Base-by-base conservation (phyloP, 2,329 filamentous ascomycete genomes). In the Neonectria magnoliae region DNA sequence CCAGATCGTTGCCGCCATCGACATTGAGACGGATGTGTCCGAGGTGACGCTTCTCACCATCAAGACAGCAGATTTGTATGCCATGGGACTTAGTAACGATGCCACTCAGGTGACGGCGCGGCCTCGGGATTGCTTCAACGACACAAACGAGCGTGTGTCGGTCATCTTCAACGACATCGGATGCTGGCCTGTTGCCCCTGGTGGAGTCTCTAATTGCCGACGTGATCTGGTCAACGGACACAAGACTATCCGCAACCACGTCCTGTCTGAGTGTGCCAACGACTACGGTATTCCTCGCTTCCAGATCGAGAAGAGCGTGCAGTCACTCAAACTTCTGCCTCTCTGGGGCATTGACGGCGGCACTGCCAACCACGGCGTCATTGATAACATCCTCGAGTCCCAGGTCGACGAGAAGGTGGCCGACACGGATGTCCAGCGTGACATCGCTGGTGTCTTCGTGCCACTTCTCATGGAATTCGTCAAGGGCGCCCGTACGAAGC, bases 141-240 rank as follows among this genome's bases (percentile, higher is more conserved):
- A 70, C 31, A 70, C 66, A 0, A 42, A 65, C 14, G 54, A 59
- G 6, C 64, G 68, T 8, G 62, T 70, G 18, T 69, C 66, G 3
- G 60, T 70, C 2, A 67, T 70, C 0, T 70, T 70, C 22, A 70
- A 70, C 27, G 68, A 70, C 7, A 67, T 70, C 3, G 68, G 68
- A 3, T 70, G 68, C 25, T 70, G 68, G 68, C 68, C 68, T 2
- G 61, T 70, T 6, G 63, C 68, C 2, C 68, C 68, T 2, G 68
- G 68, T 25, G 68, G 68, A 36, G 68, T 70, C 0, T 70, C 68
- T 6, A 70, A 70, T 58, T 70, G 68, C 20, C 59, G 68, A 42
- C 67, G 67, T 36, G 68, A 70, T 16, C 31, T 70, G 20, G 68
- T 70, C 48, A 70, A 70, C n/a, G 68, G 68, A 4, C 68, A 69